Conservation (phyloP, 2,329 filamentous ascomycete genomes). For the Fusarium phyllophilum region DNA sequence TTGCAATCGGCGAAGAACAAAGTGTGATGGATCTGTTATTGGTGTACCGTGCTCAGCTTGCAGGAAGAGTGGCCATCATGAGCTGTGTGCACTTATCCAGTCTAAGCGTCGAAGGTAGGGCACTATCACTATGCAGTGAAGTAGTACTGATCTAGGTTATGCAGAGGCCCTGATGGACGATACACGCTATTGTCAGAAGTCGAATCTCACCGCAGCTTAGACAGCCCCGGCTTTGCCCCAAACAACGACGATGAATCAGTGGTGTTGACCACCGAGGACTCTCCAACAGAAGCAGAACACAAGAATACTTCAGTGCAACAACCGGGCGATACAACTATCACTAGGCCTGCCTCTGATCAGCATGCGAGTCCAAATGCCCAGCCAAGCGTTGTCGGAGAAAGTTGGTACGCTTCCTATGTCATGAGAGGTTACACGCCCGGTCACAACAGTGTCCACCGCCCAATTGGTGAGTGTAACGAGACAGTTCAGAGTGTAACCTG, state of each 20-base stretch:
- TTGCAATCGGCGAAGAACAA: constrained; percentile 2
- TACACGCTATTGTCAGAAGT: background rate
- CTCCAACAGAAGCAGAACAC: rapidly evolving
- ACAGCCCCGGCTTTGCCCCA: rapidly evolving
- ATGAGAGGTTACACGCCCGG: constrained; percentile 11
- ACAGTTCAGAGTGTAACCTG: background rate
- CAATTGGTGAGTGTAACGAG: background rate
- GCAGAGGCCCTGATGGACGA: background rate
- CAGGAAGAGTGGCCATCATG: background rate
- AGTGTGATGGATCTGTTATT: background rate
- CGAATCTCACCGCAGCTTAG: too few species aligned
- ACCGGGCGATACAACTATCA: rapidly evolving
- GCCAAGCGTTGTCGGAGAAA: background rate
- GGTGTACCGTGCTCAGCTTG: background rate
- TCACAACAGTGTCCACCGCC: background rate
- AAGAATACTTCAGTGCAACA: background rate
- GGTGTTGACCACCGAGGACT: rapidly evolving
- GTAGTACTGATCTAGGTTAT: rapidly evolving
- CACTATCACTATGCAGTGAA: rapidly evolving
- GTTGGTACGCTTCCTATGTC: constrained; percentile 1
- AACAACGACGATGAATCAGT: background rate
- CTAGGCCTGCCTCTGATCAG: background rate
- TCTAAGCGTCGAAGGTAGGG: background rate
- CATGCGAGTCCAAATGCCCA: background rate
- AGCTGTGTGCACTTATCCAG: background rate